Percentiles rank a stretch among this genome's conserved stretches.
Conservation (phyloP, 768 basidiomycete genomes). For the Trametes cinnabarina region DNA sequence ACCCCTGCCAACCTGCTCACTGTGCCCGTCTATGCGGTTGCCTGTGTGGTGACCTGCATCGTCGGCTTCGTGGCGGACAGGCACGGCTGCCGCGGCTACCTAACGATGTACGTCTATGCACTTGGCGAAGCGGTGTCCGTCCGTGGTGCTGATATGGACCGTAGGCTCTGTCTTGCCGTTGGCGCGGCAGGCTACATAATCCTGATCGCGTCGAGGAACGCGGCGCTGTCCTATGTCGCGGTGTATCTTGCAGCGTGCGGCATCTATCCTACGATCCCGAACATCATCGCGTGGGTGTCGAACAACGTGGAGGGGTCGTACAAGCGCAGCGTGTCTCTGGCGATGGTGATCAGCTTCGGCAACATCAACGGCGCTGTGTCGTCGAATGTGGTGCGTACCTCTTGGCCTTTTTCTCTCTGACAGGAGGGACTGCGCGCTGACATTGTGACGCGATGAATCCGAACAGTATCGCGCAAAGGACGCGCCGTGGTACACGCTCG, state of each 20-base stretch:
- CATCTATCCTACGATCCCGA: slow-evolving; percentile 72
- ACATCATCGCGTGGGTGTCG: slow-evolving; percentile 51
- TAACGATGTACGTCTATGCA: slow-evolving; percentile 55
- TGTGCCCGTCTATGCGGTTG: slow-evolving; percentile 72
- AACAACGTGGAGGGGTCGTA: slow-evolving; percentile 77
- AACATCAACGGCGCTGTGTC: slow-evolving; percentile 77
- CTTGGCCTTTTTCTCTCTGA: neutral
- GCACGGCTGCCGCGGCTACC: slow-evolving; percentile 55
- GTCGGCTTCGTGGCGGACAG: slow-evolving; percentile 66
- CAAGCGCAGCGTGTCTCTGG: slow-evolving; percentile 70
- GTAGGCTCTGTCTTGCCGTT: slow-evolving; percentile 28
- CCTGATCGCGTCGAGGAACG: slow-evolving; percentile 56
- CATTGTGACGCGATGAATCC: neutral
- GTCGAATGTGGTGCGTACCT: slow-evolving; percentile 63
- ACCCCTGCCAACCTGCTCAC: slow-evolving; percentile 74
- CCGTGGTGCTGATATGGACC: neutral
- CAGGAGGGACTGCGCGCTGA: neutral
- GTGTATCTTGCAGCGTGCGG: slow-evolving; percentile 72
- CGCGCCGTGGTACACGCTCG: slow-evolving; percentile 65
- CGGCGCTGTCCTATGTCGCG: slow-evolving; percentile 69
- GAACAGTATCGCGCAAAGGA: slow-evolving; percentile 60
- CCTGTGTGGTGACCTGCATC: slow-evolving; percentile 61
- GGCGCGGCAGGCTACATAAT: slow-evolving; percentile 67
- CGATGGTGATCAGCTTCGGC: slow-evolving; percentile 67
- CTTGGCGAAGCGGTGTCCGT: too few relatives aligned